phyloP scores from a whole-genome alignment of 1,139 yeast species.

The Candida buenavistaensis region DNA sequence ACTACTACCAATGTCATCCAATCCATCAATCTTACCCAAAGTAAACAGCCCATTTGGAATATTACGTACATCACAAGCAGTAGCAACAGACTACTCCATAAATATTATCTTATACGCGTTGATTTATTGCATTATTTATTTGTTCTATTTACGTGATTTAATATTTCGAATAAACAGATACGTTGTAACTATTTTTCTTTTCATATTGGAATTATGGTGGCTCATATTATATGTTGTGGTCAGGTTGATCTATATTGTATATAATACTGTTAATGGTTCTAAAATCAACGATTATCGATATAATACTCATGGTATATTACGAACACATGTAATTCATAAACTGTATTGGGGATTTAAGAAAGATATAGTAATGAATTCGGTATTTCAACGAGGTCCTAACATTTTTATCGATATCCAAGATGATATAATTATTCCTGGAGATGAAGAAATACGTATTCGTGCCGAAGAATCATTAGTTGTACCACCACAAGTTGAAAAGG shows the following conservation, averaged over 20 bases:
- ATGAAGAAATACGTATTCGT: constrained; percentile 1
- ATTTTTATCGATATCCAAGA: constrained; percentile 10
- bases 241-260: constrained; percentile 8
- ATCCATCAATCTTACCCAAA: constrained; percentile 5
- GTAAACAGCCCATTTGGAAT: constrained; percentile 8
- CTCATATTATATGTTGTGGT: constrained; percentile 8
- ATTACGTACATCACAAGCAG: constrained; percentile 8
- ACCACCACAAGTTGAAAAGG: constrained; percentile 3
- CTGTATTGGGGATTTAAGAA: constrained; percentile 10
- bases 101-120: constrained; percentile 9
- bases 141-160: constrained; percentile 9
- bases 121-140: constrained; percentile 6
- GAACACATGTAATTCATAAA: constrained; percentile 11
- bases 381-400: constrained; percentile 12
- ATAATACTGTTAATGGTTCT: constrained; percentile 7
- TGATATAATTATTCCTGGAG: constrained; percentile 2
- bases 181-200: constrained; percentile 2
- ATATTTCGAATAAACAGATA: constrained; percentile 4
- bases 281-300: constrained; percentile 10
- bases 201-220: constrained; percentile 6
- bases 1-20: background rate
- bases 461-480: constrained; percentile 4
- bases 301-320: constrained; percentile 12
- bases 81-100: constrained; percentile 9
- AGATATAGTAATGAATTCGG: constrained; percentile 10